phyloP scores from a whole-genome alignment of 2,329 filamentous ascomycete species.

The Arthrobotrys musiformis region DNA sequence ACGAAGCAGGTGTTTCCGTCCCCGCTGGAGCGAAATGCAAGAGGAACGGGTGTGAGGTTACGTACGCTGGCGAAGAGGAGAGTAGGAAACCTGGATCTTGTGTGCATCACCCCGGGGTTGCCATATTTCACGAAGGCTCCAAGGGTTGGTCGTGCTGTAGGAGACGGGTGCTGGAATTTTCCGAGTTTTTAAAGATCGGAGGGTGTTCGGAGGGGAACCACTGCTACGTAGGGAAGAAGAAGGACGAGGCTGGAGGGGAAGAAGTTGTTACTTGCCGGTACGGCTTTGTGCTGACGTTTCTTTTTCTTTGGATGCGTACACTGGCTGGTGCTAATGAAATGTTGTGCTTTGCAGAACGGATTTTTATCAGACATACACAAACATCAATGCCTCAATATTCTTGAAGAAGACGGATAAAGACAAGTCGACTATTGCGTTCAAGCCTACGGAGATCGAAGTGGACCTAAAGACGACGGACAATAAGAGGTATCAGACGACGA shows the following conservation, averaged over 20 bases:
- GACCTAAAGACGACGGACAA: conserved; percentile 87
- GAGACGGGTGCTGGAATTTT: conserved; percentile 91
- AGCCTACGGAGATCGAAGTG: conserved; percentile 72
- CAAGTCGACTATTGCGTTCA: conserved; percentile 77
- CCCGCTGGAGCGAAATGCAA: conserved; percentile 80
- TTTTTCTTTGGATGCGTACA: not conserved
- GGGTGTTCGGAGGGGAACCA: conserved; percentile 87
- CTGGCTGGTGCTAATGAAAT: not conserved
- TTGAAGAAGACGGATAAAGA: conserved; percentile 96
- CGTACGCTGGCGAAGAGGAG: conserved; percentile 70
- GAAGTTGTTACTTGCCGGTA: conserved; percentile 72
- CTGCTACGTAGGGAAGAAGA: conserved; percentile 82
- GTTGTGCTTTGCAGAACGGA: conserved; percentile 71
- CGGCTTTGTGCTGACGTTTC: conserved; percentile 70
- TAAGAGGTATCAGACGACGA: conserved; percentile 80
- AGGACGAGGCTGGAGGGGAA: conserved; percentile 61
- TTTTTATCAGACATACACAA: conserved; percentile 90
- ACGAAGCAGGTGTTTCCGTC: conserved; percentile 79
- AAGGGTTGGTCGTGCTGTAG: conserved; percentile 99
- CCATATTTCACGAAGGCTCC: conserved; percentile 94
- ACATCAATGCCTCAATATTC: conserved; percentile 90
- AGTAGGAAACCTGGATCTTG: conserved; percentile 79
- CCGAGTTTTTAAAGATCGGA: conserved; percentile 95
- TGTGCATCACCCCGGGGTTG: conserved; percentile 85
- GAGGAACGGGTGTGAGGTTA: conserved; percentile 76